Evolutionary conservation across 139 green algal species (phyloP), one percentile per base, ranked within the genome.

Genomic region (Chlamydomonas sp.): DNA sequence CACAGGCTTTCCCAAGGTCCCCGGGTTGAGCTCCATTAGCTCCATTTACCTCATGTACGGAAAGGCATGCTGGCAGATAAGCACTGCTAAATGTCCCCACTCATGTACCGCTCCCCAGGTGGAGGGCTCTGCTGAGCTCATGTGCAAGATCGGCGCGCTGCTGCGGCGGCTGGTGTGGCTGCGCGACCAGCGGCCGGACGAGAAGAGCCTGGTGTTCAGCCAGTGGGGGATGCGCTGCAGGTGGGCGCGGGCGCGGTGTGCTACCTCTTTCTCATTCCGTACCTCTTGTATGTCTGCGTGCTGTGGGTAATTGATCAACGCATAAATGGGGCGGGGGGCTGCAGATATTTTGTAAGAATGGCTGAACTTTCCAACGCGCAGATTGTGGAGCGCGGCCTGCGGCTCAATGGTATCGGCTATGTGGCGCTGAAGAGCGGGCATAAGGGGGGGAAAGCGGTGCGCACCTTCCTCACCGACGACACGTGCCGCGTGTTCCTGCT

Each of bases 401-500:
- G 2, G 6, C 63, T 57, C 63, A 90, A 80, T 79, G 73, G 49
- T 62, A 85, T 86, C 15, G 63, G 86, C 71, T 86, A 18, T 57
- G 72, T 83, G 72, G 59, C 63, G 20, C 63, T 87, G 68, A 67
- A 87, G 84, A 74, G 59, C 8, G 63, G 68, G 9, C 77, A 60
- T 7, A 69, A 9, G 76, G 60, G 8, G 59, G 79, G 83, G 66
- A 59, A 59, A 0, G 88, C 90, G 1, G 20, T 94, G 58, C 14
- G 18, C 1, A 8, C 66, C 2, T 94, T 94, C 77, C 81, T 82
- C n/a, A 80, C 89, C 1, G 78, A 92, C 16, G 80, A 90, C 57
- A 67, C 87, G 9, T 78, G 87, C 57, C 76, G 86, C 9, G 94
- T 97, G 5, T 93, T 97, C 75, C 91, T 97, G 84, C 87, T 97